Base-by-base conservation (phyloP, 1,284 basidiomycete genomes). In the Leccinum fuscescens region DNA sequence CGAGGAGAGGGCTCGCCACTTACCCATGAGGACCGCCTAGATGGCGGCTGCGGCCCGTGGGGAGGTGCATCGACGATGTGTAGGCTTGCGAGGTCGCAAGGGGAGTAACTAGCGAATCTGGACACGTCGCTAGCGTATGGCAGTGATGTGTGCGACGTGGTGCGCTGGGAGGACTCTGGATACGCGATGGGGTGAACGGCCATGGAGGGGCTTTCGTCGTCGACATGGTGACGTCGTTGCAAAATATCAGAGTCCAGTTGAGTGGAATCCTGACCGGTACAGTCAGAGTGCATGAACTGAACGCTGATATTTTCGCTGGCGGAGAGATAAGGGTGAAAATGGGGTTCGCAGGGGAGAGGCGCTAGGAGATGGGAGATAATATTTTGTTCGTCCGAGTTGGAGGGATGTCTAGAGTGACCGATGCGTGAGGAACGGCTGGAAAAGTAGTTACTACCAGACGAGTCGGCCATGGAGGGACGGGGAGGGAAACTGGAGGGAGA, bases 81-180 rank as follows among this genome's bases (percentile, higher is more conserved):
- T 1, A 69, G 50, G 4, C 59, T 39, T 3, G 62, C 37, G 39
- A 68, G 56, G 58, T 64, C 65, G 46, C 54, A 58, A 3, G 69
- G 20, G 24, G 63, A 42, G 49, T 56, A 44, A 49, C 54, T 22
- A 17, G 29, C 37, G 58, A 62, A 63, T 55, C 55, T 58, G 29
- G 69, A 60, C 4, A 63, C 42, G 50, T 61, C 72, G 9, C 33
- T 55, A 20, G 53, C 31, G 48, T 73, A 62, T 33, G 66, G 56
- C 2, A 66, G 59, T 55, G 63, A 53, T 39, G 61, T 42, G 60
- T 65, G 57, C 4, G 74, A 70, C 2, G 71, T 73, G 27, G 74
- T 65, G 31, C 73, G 68, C 46, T 76, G 72, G 2, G 72, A 72
- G 0, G 72, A 74, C 48, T 72, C 73, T 2, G 73, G 73, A 54